phyloP scores from a whole-genome alignment of 2,329 filamentous ascomycete genomes.

The Thyridium curvatum region DNA sequence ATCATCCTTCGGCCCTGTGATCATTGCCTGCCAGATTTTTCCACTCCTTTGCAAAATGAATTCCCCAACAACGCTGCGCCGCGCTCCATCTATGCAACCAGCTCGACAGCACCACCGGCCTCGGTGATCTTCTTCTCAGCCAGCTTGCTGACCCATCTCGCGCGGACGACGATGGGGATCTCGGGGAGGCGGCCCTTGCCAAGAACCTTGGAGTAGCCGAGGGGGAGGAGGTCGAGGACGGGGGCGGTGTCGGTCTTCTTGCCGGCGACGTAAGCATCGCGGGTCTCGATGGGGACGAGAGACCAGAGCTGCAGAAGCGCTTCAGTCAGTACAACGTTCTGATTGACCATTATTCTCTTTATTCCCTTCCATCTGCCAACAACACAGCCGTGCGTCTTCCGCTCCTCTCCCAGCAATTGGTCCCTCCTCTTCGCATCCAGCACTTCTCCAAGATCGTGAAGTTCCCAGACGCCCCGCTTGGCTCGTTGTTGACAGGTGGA shows the following conservation, averaged over 20 bases:
- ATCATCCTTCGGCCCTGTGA: too few species aligned
- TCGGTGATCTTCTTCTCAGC: conserved; percentile 99
- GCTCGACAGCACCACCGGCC: conserved; percentile 91
- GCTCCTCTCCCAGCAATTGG: neutral
- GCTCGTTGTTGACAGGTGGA: neutral
- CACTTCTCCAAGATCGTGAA: too few species aligned
- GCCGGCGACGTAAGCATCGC: conserved; percentile 81
- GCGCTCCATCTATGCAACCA: conserved; percentile 68
- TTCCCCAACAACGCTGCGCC: neutral
- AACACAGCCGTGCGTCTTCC: too few species aligned
- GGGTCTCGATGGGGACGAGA: conserved; percentile 86
- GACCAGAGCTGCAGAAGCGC: conserved; percentile 69
- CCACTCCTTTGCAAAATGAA: too few species aligned
- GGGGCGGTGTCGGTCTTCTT: conserved; percentile 84
- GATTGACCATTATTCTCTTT: conserved; percentile 18
- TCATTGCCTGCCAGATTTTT: too few species aligned
- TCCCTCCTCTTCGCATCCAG: neutral
- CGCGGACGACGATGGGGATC: conserved; percentile 89
- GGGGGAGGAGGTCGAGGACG: conserved; percentile 93
- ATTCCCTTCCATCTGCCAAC: neutral
- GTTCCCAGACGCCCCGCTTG: neutral
- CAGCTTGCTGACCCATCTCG: conserved; percentile 90
- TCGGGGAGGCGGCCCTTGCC: conserved; percentile 95
- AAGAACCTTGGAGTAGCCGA: conserved; percentile 98
- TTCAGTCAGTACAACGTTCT: neutral